A percentile compares a stretch with the other conserved stretches of the same genome.
These are phyloP conservation scores for Lagenidium sp. DNA, from an alignment of 352 stramenopile species.

Conservation along the genomic window DNA sequence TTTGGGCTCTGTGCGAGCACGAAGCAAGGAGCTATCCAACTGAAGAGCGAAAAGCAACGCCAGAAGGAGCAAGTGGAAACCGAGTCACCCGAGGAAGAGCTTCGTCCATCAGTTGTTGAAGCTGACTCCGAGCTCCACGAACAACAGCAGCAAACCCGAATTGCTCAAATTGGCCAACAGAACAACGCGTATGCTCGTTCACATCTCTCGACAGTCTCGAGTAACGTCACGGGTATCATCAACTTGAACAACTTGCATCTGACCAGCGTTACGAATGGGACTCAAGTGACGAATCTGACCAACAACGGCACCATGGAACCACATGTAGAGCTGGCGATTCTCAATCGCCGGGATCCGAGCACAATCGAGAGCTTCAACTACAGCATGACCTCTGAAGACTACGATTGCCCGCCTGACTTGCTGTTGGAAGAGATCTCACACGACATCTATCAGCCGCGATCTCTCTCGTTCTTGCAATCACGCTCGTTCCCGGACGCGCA, in stretches of 20 bases:
- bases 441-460: constrained; percentile 41
- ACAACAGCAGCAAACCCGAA: constrained; percentile 41
- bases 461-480: constrained; percentile 63
- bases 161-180: constrained; percentile 22
- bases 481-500: constrained; percentile 64
- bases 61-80: constrained; percentile 39
- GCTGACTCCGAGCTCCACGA: constrained; percentile 5
- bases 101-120: no score
- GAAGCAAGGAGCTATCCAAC: constrained; percentile 73
- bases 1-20: constrained; percentile 76
- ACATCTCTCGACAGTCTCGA: constrained; percentile 56
- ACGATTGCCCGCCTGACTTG: constrained; percentile 5
- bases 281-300: no score
- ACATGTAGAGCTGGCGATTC: neutral
- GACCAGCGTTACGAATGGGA: neutral
- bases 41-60: constrained; percentile 77
- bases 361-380: neutral
- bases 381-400: neutral
- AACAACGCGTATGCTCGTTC: constrained; percentile 12
- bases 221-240: neutral
- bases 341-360: constrained; percentile 11
- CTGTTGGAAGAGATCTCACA: constrained; percentile 35
- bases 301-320: constrained; percentile 4
- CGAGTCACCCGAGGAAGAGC: no score
- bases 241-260: neutral